phyloP scores from a whole-genome alignment of 192 early-diverging fungal species.

The Jimgerdemannia lactiflua region DNA sequence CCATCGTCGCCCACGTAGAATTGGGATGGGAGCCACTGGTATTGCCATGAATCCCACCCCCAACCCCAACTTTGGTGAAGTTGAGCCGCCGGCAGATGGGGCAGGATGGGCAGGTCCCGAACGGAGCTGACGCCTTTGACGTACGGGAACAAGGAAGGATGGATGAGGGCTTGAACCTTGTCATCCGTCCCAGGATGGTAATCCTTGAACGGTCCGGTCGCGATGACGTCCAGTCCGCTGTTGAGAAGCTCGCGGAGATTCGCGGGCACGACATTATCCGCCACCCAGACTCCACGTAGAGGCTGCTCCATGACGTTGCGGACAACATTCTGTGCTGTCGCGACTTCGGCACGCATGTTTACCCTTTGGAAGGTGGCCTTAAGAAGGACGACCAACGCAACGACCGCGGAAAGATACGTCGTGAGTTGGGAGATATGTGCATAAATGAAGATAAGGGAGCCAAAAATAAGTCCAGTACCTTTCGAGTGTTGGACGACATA shows the following conservation, averaged over 20 bases:
- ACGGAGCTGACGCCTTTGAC: slow-evolving; percentile 23
- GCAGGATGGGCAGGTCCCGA: not conserved
- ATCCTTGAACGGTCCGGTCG: slow-evolving; percentile 20
- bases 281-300: not conserved
- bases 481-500: too few relatives aligned
- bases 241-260: not conserved
- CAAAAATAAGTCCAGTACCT: too few relatives aligned
- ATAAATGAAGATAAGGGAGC: too few relatives aligned
- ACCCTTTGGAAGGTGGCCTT: not conserved
- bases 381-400: not conserved
- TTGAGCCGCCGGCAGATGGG: slow-evolving; percentile 3
- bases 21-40: slow-evolving; percentile 58
- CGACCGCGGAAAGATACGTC: not conserved
- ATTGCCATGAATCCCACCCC: not conserved
- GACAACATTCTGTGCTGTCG: not conserved
- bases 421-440: not conserved
- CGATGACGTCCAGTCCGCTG: not conserved
- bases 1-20: slow-evolving; percentile 52
- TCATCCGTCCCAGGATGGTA: slow-evolving; percentile 44
- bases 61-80: not conserved
- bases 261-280: not conserved
- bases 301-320: not conserved
- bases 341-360: not conserved
- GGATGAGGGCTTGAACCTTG: slow-evolving; percentile 48
- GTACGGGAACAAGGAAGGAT: slow-evolving; percentile 44